These are phyloP conservation scores for Talaromyces trachyspermus DNA, from an alignment of 495 filamentous ascomycete genomes.

Conservation along the genomic window DNA sequence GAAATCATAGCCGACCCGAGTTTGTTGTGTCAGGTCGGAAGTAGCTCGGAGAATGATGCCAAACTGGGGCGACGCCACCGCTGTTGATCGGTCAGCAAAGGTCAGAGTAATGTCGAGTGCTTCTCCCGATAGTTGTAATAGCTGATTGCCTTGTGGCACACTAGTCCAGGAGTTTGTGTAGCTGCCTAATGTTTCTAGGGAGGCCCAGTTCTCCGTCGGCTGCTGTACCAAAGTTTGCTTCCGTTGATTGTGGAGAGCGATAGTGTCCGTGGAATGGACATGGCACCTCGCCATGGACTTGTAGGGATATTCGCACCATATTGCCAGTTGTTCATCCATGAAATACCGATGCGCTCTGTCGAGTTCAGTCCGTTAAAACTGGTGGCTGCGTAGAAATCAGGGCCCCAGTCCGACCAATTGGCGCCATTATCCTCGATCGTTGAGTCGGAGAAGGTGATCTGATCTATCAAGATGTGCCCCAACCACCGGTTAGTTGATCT, in stretches of 20 bases:
- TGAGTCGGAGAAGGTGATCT: not conserved
- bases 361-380: constrained; percentile 42
- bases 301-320: constrained; percentile 39
- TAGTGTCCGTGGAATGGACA: constrained; percentile 42
- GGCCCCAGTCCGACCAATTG: constrained; percentile 46
- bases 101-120: constrained; percentile 18
- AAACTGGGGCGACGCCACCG: constrained; percentile 12
- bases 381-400: constrained; percentile 52
- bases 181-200: constrained; percentile 5
- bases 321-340: constrained; percentile 58
- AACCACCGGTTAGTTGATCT: constrained; percentile 10
- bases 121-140: constrained; percentile 9
- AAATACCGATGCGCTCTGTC: constrained; percentile 34
- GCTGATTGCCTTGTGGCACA: not conserved
- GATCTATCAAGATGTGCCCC: constrained; percentile 14
- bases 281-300: constrained; percentile 43
- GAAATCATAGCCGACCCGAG: constrained; percentile 37
- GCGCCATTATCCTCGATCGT: constrained; percentile 1
- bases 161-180: constrained; percentile 7
- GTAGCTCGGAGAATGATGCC: constrained; percentile 21
- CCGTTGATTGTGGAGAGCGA: constrained; percentile 18
- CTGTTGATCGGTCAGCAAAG: constrained; percentile 12
- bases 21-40: constrained; percentile 31
- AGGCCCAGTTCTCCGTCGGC: constrained; percentile 14
- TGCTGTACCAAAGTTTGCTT: constrained; percentile 19